Conservation (phyloP, 1,139 yeast genomes). For the Debaryomycetaceae sp. region DNA sequence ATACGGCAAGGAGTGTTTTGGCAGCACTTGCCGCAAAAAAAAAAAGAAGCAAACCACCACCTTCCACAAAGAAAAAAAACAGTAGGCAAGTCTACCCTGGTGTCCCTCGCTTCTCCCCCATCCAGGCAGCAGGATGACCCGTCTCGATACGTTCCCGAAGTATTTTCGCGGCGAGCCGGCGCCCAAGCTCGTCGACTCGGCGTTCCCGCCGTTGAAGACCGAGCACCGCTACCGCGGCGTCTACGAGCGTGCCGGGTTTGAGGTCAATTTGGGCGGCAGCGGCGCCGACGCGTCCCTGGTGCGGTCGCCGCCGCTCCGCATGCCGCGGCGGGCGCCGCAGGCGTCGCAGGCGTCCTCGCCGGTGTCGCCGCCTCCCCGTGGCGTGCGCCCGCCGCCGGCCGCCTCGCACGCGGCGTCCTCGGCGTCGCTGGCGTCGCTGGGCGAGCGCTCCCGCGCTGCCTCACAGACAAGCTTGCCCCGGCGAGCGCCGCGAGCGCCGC, state of each 20-base stretch:
- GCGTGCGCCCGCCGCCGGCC: not conserved
- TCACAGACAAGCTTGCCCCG: slow-evolving; percentile 3
- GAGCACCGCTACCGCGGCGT: slow-evolving; percentile 55
- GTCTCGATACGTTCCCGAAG: slow-evolving; percentile 23
- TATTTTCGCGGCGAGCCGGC: slow-evolving; percentile 28
- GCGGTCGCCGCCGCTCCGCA: slow-evolving; percentile 4
- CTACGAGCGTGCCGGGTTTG: slow-evolving; percentile 65
- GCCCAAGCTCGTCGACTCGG: slow-evolving; percentile 32
- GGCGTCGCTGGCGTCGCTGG: slow-evolving; percentile 4
- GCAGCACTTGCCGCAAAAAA: too few species aligned
- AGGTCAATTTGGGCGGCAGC: slow-evolving; percentile 30
- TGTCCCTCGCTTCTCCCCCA: slow-evolving; percentile 5
- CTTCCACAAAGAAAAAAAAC: not conserved
- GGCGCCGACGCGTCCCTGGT: slow-evolving; percentile 1
- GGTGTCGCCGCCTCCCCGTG: slow-evolving; percentile 1
- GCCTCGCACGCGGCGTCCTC: slow-evolving; percentile 1
- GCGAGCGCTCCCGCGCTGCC: not conserved
- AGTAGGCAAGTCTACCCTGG: not conserved
- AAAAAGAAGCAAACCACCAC: not conserved
- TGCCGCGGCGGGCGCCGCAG: not conserved
- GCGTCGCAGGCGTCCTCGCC: slow-evolving; percentile 1
- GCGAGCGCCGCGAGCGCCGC: not conserved
- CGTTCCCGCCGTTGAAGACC: slow-evolving; percentile 60
- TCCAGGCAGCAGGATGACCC: slow-evolving; percentile 7
- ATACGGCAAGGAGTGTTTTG: too few species aligned